Evolutionary conservation across 441 rosid species (phyloP), one percentile per base, ranked within the genome.

Genomic region (Pelargonium cotyledonis): DNA sequence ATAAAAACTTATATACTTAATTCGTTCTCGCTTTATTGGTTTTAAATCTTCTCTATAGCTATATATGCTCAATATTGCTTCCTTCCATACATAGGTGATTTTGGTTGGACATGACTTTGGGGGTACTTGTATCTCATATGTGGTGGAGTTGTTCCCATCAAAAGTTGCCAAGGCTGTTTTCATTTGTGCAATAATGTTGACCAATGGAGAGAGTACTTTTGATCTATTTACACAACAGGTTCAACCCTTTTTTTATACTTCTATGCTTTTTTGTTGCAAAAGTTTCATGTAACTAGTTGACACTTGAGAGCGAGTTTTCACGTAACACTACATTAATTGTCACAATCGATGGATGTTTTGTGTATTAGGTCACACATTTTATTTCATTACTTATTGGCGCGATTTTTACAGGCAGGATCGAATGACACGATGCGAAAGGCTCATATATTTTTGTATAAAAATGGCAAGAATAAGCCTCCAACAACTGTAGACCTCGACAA

Each of bases 101-200:
- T 81, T 92, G 88, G 96, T 84, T 5, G 97, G 97, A 26, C 98
- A 93, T 19, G 97, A 93, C 81, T 86, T 93, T 72, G 98, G 96
- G 61, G 98, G 98, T 70, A 87, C 96, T 47, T 89, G 98, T 73
- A 69, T 87, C 68, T 88, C 95, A 9, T 85, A 86, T 68, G 89
- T 83, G 49, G 88, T 91, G 97, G 98, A 93, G 81, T 70, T 87
- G 73, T 89, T 88, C 81, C 93, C 97, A 70, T 67, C 31, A 9
- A 91, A 79, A 84, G 72, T 87, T 67, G 81, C 91, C 1, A 93
- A 89, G 81, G 92, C 96, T 55, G 71, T 91, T 68, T 93, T 80
- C 69, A 68, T 91, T 60, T 90, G 95, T 40, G 98, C 98, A 7
- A 81, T 91, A 15, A 88, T 93, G 98, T 73, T 89, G 53, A 78